These are phyloP conservation scores for Daldinia sp. DNA, from an alignment of 2,329 filamentous ascomycete species.

Conservation along the genomic window DNA sequence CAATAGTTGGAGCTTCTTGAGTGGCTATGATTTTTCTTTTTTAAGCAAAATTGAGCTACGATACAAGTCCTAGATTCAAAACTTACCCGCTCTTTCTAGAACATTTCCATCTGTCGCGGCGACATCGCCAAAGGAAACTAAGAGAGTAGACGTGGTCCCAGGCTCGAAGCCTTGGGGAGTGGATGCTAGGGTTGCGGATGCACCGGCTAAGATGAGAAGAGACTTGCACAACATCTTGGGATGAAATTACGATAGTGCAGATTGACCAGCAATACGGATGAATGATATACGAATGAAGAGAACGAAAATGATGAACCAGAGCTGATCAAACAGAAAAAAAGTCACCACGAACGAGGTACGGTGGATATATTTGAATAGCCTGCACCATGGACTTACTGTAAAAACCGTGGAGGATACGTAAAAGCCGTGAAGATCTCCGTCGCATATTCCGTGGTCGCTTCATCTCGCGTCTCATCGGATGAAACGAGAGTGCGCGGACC, in stretches of 20 bases:
- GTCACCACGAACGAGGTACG: slow-evolving; percentile 1
- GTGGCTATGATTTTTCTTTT: slow-evolving; percentile 39
- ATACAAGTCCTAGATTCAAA: not conserved
- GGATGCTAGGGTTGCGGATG: slow-evolving; percentile 48
- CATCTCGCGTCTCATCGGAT: slow-evolving; percentile 22
- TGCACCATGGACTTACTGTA: slow-evolving; percentile 7
- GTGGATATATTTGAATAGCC: slow-evolving; percentile 26
- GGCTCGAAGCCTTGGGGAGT: slow-evolving; percentile 55
- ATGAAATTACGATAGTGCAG: slow-evolving; percentile 18
- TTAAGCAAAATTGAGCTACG: not conserved
- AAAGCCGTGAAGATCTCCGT: slow-evolving; percentile 10
- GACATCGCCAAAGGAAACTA: slow-evolving; percentile 52
- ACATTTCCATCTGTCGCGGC: slow-evolving; percentile 51
- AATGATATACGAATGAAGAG: slow-evolving; percentile 10
- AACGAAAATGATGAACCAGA: slow-evolving; percentile 5
- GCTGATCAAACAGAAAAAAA: slow-evolving; percentile 15
- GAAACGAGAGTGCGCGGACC: slow-evolving; percentile 37
- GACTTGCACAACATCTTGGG: slow-evolving; percentile 47
- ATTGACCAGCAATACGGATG: slow-evolving; percentile 37
- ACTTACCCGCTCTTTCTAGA: slow-evolving; percentile 49
- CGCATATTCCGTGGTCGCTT: slow-evolving; percentile 5
- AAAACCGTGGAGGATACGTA: not conserved
- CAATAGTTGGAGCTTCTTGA: slow-evolving; percentile 48
- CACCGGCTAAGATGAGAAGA: slow-evolving; percentile 46
- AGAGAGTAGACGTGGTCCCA: slow-evolving; percentile 48